Evolutionary conservation across 176 grass and related monocot species (phyloP).

Genomic region (Zizania latifolia): DNA sequence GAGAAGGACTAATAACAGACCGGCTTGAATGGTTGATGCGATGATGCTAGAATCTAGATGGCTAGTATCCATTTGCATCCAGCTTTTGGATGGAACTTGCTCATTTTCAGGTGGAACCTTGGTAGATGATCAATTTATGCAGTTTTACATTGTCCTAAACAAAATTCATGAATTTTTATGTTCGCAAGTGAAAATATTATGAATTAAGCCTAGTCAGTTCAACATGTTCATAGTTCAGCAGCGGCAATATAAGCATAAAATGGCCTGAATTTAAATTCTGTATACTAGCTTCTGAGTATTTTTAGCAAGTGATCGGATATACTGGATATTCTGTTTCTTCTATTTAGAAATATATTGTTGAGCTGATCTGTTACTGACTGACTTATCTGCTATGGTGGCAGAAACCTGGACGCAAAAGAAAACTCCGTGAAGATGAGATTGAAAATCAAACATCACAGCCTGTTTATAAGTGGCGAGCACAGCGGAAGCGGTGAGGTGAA

Average conservation of each 20-base stretch:
- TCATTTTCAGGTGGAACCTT: background rate
- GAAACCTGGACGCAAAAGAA: slow-evolving; percentile 87
- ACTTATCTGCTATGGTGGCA: slow-evolving; percentile 20
- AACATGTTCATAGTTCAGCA: background rate
- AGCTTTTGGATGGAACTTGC: background rate
- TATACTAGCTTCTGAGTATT: background rate
- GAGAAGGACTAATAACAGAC: background rate
- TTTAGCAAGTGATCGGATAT: background rate
- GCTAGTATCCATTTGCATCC: background rate
- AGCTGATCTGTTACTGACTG: background rate
- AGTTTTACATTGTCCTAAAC: background rate
- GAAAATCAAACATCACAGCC: slow-evolving; percentile 41
- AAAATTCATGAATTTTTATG: background rate
- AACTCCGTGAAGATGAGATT: slow-evolving; percentile 69
- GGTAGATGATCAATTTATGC: background rate
- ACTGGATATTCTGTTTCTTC: background rate
- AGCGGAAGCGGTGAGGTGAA: slow-evolving; percentile 56
- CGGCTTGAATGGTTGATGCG: background rate
- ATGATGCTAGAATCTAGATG: too few relatives aligned
- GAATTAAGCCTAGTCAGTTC: background rate
- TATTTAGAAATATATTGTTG: background rate
- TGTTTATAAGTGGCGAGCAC: slow-evolving; percentile 78
- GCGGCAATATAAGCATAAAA: background rate
- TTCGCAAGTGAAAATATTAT: background rate
- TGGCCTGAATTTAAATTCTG: background rate